A percentile compares a stretch with the other conserved stretches of the same genome.
Conservation (phyloP, 1,284 basidiomycete species). For the Rhizopogon hawkerae region DNA sequence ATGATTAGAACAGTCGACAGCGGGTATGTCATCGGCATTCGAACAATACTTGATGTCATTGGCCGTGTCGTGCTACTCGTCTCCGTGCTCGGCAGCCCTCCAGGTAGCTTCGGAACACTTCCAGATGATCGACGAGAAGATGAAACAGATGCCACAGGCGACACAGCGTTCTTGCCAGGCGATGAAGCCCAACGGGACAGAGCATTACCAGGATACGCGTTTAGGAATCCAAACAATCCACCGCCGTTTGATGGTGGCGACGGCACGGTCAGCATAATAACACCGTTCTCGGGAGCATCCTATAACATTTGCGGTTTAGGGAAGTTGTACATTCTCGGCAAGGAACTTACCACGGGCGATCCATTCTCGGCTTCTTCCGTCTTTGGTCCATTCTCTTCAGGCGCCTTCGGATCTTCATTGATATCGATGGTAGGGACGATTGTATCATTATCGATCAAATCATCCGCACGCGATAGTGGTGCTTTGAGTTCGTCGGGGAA, state of each 20-base stretch:
- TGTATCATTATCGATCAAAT: conserved; percentile 39
- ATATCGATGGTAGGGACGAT: conserved; percentile 13
- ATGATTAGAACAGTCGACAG: conserved; percentile 67
- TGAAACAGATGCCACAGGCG: conserved; percentile 14
- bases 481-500: conserved; percentile 53
- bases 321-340: conserved; percentile 3
- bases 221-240: conserved; percentile 37
- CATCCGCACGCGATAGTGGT: conserved; percentile 57
- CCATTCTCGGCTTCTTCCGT: conserved; percentile 18
- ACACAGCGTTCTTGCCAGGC: conserved; percentile 7
- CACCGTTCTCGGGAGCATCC: conserved; percentile 18
- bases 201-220: conserved; percentile 34
- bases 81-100: conserved; percentile 8
- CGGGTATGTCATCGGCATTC: conserved; percentile 27
- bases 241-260: conserved; percentile 13
- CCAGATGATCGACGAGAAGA: conserved; percentile 22
- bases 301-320: conserved; percentile 8
- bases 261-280: conserved; percentile 17
- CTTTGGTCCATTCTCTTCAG: conserved; percentile 22
- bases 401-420: conserved; percentile 24
- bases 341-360: conserved; percentile 14
- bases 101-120: conserved; percentile 17
- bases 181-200: conserved; percentile 30
- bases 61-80: background rate
- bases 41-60: background rate